Percentiles rank a stretch among this genome's conserved stretches.
Conservation (phyloP, 2,329 filamentous ascomycete genomes). For the Pseudogymnoascus sp. region DNA sequence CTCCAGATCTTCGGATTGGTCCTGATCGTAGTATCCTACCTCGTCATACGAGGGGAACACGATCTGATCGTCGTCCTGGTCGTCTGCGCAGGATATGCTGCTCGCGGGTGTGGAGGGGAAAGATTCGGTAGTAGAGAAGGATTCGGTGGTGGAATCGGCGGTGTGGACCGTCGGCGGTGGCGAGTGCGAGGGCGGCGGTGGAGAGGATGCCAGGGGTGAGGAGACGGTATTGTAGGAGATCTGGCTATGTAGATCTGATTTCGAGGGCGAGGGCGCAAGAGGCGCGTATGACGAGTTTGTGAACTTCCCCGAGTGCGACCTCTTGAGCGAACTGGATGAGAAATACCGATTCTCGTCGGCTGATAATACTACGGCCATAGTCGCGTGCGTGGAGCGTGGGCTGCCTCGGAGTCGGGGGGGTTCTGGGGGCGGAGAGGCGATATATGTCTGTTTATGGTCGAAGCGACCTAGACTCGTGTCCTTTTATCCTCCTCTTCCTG, state of each 20-base stretch:
- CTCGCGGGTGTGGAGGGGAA: conserved; percentile 58
- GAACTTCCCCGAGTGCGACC: conserved; percentile 56
- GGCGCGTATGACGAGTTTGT: conserved; percentile 46
- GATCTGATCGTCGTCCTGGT: conserved; percentile 83
- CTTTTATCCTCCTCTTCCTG: background rate
- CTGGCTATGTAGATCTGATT: conserved; percentile 31
- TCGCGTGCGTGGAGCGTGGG: conserved; percentile 9
- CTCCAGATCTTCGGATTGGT: conserved; percentile 41
- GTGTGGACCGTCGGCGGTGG: conserved; percentile 48
- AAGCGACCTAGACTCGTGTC: background rate
- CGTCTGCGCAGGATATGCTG: conserved; percentile 67
- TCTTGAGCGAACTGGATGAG: conserved; percentile 46
- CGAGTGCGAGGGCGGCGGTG: conserved; percentile 50
- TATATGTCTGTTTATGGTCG: conserved; percentile 4
- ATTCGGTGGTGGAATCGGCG: conserved; percentile 40
- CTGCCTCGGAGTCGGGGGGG: background rate
- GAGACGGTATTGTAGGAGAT: conserved; percentile 24
- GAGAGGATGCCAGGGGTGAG: conserved; percentile 24
- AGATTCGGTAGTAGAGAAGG: conserved; percentile 40
- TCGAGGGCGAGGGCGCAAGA: conserved; percentile 41
- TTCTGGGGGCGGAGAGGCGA: background rate
- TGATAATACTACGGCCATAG: conserved; percentile 31
- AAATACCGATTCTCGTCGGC: conserved; percentile 54
- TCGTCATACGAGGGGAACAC: conserved; percentile 39
- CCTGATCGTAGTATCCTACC: conserved; percentile 27